These are phyloP conservation scores for Begonia peltatifolia DNA, from an alignment of 306 rosid genomes.

Conservation along the genomic window DNA sequence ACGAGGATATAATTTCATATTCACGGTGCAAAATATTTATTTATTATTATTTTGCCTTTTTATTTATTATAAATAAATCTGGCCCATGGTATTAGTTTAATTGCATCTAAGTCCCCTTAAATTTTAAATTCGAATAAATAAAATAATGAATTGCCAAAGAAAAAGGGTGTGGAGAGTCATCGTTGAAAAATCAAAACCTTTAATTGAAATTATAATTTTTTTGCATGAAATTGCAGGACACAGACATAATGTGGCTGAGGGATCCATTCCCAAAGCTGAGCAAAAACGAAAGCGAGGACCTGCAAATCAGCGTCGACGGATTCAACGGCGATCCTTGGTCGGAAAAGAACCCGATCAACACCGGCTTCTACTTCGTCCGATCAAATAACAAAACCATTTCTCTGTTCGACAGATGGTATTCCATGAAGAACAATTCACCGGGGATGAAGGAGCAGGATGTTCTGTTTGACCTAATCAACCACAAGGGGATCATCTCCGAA, in stretches of 20 bases:
- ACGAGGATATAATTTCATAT: conserved; percentile 1
- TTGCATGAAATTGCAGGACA: conserved; percentile 27
- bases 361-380: conserved; percentile 53
- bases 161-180: too few relatives aligned
- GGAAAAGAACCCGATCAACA: conserved; percentile 31
- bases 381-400: conserved; percentile 58
- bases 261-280: conserved; percentile 48
- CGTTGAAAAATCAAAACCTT: too few relatives aligned
- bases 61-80: too few relatives aligned
- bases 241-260: conserved; percentile 78
- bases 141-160: too few relatives aligned
- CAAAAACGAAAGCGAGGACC: conserved; percentile 35
- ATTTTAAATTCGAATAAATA: too few relatives aligned
- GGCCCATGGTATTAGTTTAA: too few relatives aligned
- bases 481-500: conserved; percentile 16
- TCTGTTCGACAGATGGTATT: conserved; percentile 52
- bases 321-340: conserved; percentile 40
- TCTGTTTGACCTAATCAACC: conserved; percentile 16
- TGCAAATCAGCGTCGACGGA: conserved; percentile 49
- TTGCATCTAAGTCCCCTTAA: too few relatives aligned
- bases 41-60: too few relatives aligned
- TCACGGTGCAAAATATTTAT: background rate
- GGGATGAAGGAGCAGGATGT: conserved; percentile 75
- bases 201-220: background rate
- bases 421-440: conserved; percentile 31